Percentiles rank a stretch among this genome's conserved stretches.
These are phyloP conservation scores for Aspergillus sp. DNA, from an alignment of 2,329 filamentous ascomycete genomes.

Conservation along the genomic window DNA sequence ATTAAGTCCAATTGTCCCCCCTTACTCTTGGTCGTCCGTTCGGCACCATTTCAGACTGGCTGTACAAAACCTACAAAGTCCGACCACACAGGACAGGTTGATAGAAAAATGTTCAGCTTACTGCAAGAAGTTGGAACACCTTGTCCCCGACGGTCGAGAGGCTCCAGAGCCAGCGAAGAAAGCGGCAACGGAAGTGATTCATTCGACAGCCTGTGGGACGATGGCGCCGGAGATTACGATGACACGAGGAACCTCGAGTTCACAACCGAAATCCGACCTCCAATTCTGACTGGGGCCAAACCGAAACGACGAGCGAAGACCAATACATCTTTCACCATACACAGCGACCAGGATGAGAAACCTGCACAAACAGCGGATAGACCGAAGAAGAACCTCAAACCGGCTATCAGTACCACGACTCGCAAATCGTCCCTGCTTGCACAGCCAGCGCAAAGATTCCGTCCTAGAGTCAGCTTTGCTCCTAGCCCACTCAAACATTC, in stretches of 20 bases:
- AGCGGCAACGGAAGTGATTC: slow-evolving; percentile 19
- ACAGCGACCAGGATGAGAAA: slow-evolving; percentile 34
- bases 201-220: slow-evolving; percentile 27
- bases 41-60: background rate
- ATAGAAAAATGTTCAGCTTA: slow-evolving; percentile 24
- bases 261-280: slow-evolving; percentile 38
- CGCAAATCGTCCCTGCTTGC: slow-evolving; percentile 38
- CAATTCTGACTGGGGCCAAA: slow-evolving; percentile 29
- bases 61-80: background rate
- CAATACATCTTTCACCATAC: slow-evolving; percentile 36
- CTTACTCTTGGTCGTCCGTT: background rate
- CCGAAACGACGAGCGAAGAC: slow-evolving; percentile 29
- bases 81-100: background rate
- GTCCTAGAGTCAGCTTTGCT: slow-evolving; percentile 32
- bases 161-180: slow-evolving; percentile 17
- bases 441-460: slow-evolving; percentile 43
- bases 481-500: slow-evolving; percentile 19
- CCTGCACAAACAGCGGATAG: slow-evolving; percentile 9
- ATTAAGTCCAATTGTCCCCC: background rate
- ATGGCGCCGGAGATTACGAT: slow-evolving; percentile 27
- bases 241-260: slow-evolving; percentile 42
- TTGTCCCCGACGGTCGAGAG: slow-evolving; percentile 29
- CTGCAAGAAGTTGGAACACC: slow-evolving; percentile 32
- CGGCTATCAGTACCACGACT: slow-evolving; percentile 10
- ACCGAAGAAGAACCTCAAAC: slow-evolving; percentile 20